A percentile compares a stretch with the other conserved stretches of the same genome.
phyloP scores from a whole-genome alignment of 2,329 filamentous ascomycete genomes.

The Orbilia oligospora region DNA sequence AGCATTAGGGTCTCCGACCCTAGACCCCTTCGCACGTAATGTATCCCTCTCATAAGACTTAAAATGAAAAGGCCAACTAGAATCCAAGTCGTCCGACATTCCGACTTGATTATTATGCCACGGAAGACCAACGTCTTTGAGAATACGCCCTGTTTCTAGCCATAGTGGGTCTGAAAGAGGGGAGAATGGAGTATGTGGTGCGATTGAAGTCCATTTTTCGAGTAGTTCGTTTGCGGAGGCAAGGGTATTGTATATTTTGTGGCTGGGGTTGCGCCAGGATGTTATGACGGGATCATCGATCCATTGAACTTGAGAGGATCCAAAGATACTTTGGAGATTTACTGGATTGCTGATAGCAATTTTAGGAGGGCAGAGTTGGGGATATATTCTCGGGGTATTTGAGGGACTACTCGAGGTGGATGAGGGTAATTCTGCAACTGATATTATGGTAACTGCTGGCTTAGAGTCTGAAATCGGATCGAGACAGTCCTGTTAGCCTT shows the following conservation, averaged over 20 bases:
- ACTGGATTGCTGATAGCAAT: neutral
- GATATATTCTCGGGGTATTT: neutral
- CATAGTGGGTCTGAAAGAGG: conserved; percentile 37
- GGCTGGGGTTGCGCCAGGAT: conserved; percentile 27
- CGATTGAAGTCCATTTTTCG: neutral
- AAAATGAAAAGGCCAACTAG: conserved; percentile 49
- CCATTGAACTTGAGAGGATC: conserved; percentile 21
- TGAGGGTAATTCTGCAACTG: conserved; percentile 4
- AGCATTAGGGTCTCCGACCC: conserved; percentile 31
- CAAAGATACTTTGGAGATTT: conserved; percentile 1
- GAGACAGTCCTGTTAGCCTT: neutral
- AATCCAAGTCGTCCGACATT: conserved; percentile 44
- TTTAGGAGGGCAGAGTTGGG: neutral
- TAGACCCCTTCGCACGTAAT: conserved; percentile 27
- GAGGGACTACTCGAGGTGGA: neutral
- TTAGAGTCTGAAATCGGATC: neutral
- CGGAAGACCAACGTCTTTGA: conserved; percentile 31
- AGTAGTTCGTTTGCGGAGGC: conserved; percentile 3
- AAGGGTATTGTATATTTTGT: conserved; percentile 30
- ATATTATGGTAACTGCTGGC: conserved; percentile 4
- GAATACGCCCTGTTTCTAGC: conserved; percentile 18
- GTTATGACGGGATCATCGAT: conserved; percentile 41
- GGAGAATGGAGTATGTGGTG: conserved; percentile 19
- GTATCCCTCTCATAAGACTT: conserved; percentile 31
- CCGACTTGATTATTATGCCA: conserved; percentile 47